Evolutionary conservation across 345 rosid genomes (phyloP).

Genomic region (Rhodamnia rubescens): DNA sequence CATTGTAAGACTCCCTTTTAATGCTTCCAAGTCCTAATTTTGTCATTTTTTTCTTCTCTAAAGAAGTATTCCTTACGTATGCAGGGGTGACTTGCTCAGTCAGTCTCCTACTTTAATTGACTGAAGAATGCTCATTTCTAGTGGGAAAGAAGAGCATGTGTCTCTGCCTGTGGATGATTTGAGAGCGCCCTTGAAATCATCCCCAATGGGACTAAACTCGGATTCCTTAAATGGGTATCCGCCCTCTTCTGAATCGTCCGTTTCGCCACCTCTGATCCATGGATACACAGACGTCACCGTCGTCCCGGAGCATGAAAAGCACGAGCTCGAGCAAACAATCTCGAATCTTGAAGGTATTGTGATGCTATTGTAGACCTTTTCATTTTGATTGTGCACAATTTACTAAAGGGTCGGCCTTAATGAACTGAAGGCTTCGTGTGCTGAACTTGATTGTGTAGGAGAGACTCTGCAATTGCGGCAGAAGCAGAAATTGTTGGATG

Average conservation of each 20-base stretch:
- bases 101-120: neutral
- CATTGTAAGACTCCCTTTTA: neutral
- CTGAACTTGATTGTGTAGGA: slow-evolving; percentile 24
- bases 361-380: neutral
- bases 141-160: slow-evolving; percentile 26
- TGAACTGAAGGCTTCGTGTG: neutral
- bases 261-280: slow-evolving; percentile 22
- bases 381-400: neutral
- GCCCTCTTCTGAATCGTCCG: slow-evolving; percentile 25
- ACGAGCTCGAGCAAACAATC: slow-evolving; percentile 49
- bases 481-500: slow-evolving; percentile 49
- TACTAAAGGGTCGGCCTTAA: neutral
- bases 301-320: slow-evolving; percentile 69
- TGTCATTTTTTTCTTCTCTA: neutral
- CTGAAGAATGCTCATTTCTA: slow-evolving; percentile 22
- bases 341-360: slow-evolving; percentile 43
- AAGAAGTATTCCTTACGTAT: slow-evolving; percentile 2
- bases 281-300: slow-evolving; percentile 57
- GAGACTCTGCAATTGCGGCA: slow-evolving; percentile 45
- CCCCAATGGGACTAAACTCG: slow-evolving; percentile 18
- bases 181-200: slow-evolving; percentile 9
- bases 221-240: slow-evolving; percentile 16
- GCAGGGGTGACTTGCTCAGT: neutral
- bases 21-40: neutral
- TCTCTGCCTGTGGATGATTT: slow-evolving; percentile 13